These are phyloP conservation scores for Neoboletus brunneissimus DNA, from an alignment of 768 basidiomycete species.

Conservation along the genomic window DNA sequence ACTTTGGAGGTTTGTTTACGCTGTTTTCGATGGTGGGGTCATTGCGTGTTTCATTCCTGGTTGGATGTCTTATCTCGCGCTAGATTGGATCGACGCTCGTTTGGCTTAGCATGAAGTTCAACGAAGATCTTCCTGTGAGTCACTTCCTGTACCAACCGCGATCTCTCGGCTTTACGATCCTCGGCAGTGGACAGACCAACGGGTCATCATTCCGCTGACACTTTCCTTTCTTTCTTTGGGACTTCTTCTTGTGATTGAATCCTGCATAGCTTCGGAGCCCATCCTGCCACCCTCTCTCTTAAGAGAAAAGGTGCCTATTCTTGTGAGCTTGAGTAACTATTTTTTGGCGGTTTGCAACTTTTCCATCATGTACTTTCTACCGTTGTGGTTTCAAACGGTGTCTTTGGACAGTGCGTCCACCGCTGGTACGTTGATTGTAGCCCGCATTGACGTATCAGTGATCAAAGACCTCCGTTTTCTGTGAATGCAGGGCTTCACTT, in stretches of 20 bases:
- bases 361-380: conserved; percentile 14
- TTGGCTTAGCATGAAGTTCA: conserved; percentile 17
- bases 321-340: conserved; percentile 7
- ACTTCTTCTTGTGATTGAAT: conserved; percentile 8
- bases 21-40: conserved; percentile 7
- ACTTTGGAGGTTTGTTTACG: conserved; percentile 11
- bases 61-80: not conserved
- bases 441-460: not conserved
- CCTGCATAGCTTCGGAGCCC: conserved; percentile 6
- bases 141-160: too few species aligned
- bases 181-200: conserved; percentile 7
- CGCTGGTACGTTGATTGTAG: conserved; percentile 4
- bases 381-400: conserved; percentile 17
- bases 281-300: conserved; percentile 11
- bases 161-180: not conserved
- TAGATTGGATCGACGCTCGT: conserved; percentile 12
- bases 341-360: conserved; percentile 13
- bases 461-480: not conserved
- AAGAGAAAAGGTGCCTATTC: conserved; percentile 2
- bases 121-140: conserved; percentile 13
- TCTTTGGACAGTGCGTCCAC: conserved; percentile 7
- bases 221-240: conserved; percentile 7
- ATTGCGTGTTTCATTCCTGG: not conserved
- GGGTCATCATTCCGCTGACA: conserved; percentile 7
- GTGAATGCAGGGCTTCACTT: conserved; percentile 9